These are phyloP conservation scores for Boletus huronensis DNA, from an alignment of 768 basidiomycete genomes.

Conservation along the genomic window DNA sequence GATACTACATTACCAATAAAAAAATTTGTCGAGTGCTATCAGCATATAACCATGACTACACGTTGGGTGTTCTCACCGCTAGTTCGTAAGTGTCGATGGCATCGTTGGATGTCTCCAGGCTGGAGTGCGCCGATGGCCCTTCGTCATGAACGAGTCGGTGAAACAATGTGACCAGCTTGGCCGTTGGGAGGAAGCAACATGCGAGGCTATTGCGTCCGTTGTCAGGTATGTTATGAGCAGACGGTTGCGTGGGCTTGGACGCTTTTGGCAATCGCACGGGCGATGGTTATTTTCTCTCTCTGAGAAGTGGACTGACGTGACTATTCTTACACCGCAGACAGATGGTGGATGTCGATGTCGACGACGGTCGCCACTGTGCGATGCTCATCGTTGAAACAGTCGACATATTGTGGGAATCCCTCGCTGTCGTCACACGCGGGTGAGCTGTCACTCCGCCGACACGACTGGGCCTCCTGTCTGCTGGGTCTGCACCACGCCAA, in stretches of 20 bases:
- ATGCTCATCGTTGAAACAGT: background rate
- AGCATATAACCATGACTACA: constrained; percentile 20
- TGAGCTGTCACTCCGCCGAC: background rate
- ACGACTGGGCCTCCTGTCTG: too few relatives aligned
- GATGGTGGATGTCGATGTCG: background rate
- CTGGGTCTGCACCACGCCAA: background rate
- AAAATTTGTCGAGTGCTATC: constrained; percentile 4
- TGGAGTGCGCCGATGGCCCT: too few relatives aligned
- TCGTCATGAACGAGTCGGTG: background rate
- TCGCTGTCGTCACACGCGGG: background rate
- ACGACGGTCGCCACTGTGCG: background rate
- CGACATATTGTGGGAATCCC: too few relatives aligned
- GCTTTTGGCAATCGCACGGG: background rate
- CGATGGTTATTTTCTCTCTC: too few relatives aligned
- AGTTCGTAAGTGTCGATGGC: background rate
- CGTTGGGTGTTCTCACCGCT: constrained; percentile 1
- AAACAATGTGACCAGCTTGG: constrained; percentile 1
- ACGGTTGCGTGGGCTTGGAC: background rate
- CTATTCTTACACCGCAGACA: background rate
- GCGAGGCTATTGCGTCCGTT: constrained; percentile 12
- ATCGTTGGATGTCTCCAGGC: background rate
- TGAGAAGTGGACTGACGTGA: too few relatives aligned
- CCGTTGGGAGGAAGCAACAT: background rate
- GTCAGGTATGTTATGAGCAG: constrained; percentile 1
- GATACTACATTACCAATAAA: background rate